These are phyloP conservation scores for Venturia oleaginea DNA, from an alignment of 2,329 filamentous ascomycete genomes.

Conservation along the genomic window DNA sequence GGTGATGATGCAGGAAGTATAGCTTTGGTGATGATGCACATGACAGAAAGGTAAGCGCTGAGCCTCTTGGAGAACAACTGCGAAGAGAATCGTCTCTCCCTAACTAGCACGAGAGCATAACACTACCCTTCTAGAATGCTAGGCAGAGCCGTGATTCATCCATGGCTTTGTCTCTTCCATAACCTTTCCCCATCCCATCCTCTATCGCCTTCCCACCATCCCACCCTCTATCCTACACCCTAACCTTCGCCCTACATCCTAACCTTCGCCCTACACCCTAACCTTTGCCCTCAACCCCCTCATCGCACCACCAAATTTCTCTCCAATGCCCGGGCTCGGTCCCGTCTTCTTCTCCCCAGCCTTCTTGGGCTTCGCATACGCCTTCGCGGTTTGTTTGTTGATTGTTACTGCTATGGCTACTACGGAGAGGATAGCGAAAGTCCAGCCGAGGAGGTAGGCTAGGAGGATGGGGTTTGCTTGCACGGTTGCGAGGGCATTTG, in stretches of 20 bases:
- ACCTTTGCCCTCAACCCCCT: conserved; percentile 9
- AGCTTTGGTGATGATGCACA: no score
- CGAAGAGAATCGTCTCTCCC: no score
- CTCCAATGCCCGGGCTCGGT: neutral
- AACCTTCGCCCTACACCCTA: conserved; percentile 1
- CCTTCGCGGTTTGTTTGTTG: conserved; percentile 15
- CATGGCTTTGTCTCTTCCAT: neutral
- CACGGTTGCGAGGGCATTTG: conserved; percentile 17
- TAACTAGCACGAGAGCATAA: no score
- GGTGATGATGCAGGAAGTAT: neutral
- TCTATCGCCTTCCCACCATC: neutral
- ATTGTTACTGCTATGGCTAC: conserved; percentile 11
- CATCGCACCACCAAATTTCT: neutral
- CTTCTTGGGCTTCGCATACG: conserved; percentile 14
- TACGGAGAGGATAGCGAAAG: conserved; percentile 10
- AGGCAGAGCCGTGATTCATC: no score
- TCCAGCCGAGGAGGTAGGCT: conserved; percentile 15
- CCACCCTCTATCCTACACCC: no score
- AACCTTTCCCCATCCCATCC: neutral
- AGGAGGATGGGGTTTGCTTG: conserved; percentile 16
- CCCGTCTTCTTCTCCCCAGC: conserved; percentile 8
- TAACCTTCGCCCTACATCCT: conserved; percentile 8
- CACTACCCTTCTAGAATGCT: no score
- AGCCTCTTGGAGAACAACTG: no score
- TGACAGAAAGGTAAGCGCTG: no score